phyloP scores from a whole-genome alignment of 148 eudicot species.

The Drosera capensis region DNA sequence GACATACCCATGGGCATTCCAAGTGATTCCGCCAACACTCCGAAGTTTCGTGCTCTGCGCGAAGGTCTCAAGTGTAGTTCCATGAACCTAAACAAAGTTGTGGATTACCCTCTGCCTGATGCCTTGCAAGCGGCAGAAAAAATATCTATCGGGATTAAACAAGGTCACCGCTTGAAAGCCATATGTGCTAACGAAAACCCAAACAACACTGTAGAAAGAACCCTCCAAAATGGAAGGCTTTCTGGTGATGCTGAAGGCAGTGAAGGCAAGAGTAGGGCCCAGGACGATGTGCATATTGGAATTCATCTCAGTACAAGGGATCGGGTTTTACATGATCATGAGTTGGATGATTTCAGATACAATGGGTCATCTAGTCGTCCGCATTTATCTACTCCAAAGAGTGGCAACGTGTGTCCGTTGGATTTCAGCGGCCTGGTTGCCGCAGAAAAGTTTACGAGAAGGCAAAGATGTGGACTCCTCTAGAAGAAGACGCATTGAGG shows the following conservation, averaged over 20 bases:
- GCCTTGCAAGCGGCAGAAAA: constrained; percentile 7
- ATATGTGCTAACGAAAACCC: neutral
- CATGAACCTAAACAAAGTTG: constrained; percentile 31
- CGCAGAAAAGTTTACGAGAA: constrained; percentile 5
- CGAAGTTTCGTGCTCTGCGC: constrained; percentile 16
- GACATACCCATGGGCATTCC: constrained; percentile 7
- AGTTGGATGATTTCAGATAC: constrained; percentile 41
- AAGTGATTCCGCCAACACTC: constrained; percentile 20
- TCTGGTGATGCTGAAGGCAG: too few species aligned
- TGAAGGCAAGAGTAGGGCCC: neutral
- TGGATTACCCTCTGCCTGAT: constrained; percentile 43
- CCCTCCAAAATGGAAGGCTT: too few species aligned
- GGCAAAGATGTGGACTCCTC: constrained; percentile 32
- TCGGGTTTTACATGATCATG: constrained; percentile 6
- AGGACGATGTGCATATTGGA: neutral
- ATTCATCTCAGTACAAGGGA: neutral
- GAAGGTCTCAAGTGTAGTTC: constrained; percentile 32
- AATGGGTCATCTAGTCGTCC: constrained; percentile 12
- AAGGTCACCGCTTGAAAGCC: neutral
- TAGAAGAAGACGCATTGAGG: constrained; percentile 72
- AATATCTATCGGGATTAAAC: neutral
- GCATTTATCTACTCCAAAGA: constrained; percentile 25
- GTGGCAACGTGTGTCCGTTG: constrained; percentile 24
- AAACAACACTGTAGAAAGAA: too few species aligned
- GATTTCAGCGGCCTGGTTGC: constrained; percentile 8